A percentile compares a stretch with the other conserved stretches of the same genome.
phyloP scores from a whole-genome alignment of 176 grass and related monocot genomes.

The Dactylis glomerata region DNA sequence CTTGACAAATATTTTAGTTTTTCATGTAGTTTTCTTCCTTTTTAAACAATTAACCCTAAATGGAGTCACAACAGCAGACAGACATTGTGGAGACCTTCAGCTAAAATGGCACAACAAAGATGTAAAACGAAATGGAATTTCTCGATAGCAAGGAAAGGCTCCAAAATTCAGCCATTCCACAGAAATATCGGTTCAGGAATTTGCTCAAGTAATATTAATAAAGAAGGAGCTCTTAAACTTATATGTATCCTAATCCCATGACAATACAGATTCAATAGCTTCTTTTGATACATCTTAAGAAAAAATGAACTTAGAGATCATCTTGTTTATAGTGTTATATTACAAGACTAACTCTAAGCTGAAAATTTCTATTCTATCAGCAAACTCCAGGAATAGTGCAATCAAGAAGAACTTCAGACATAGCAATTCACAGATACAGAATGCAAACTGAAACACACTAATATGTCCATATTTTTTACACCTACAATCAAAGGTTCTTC shows the following conservation, averaged over 20 bases:
- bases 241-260: not conserved
- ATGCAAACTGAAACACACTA: not conserved
- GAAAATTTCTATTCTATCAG: not conserved
- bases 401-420: not conserved
- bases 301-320: not conserved
- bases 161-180: not conserved
- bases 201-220: not conserved
- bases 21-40: not conserved
- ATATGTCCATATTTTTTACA: not conserved
- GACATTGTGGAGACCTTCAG: not conserved
- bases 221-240: not conserved
- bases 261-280: not conserved
- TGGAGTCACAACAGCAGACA: not conserved
- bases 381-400: not conserved
- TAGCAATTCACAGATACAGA: slow-evolving; percentile 9
- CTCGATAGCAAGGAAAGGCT: not conserved
- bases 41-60: not conserved
- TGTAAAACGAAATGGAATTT: not conserved
- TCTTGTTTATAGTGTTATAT: not conserved
- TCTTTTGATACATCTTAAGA: not conserved
- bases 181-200: not conserved
- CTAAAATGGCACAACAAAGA: not conserved
- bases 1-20: not conserved
- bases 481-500: not conserved
- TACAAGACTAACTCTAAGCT: not conserved